Base-by-base conservation (phyloP, 2,329 filamentous ascomycete species). In the Calonectria montana region DNA sequence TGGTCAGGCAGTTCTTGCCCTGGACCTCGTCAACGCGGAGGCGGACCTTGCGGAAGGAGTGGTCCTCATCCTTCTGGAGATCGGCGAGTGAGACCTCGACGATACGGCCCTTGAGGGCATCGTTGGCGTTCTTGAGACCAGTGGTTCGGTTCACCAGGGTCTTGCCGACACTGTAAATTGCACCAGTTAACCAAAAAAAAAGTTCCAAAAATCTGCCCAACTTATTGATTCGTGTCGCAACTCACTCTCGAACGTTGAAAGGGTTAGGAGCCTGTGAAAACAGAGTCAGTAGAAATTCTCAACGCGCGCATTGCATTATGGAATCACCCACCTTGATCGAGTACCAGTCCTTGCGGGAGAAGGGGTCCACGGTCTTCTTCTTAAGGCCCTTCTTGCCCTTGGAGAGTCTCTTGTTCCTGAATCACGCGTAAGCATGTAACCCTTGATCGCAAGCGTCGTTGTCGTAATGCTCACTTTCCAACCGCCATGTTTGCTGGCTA, bases 311-410 rank as follows among this genome's bases (percentile, higher is more conserved):
- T 71, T 27, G 37, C 27, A 15, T 63, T 23, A 53, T 13, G 9
- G 53, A 39, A 66, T 50, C 57, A 79, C 81, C 72, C 76, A 94
- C 93, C 93, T 98, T 98, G 88, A 99, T 93, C 84, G 93, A 94
- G 90, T 96, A 99, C 94, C 97, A 98, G 87, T 98, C 97, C 92
- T 99, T 99, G 86, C 96, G 94, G 84, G 96, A 92, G 91, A 98
- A 98, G 84, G 97, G 96, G 88, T 99, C 97, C 82, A 93, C 90
- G 84, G 96, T 96, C 90, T 96, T 96, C 96, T 99, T 98, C 95
- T 98, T 98, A 87, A 98, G 91, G 88, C 97, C 96, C 93, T 99
- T 99, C 95, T 98, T 99, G 90, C 97, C 97, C 93, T 99, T 99
- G 80, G 97, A 98, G 91, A 99, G 93, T 92, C 97, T 95, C 95